Base-by-base conservation (phyloP, 805 yeast species). In the Yamadazyma scolyti region DNA sequence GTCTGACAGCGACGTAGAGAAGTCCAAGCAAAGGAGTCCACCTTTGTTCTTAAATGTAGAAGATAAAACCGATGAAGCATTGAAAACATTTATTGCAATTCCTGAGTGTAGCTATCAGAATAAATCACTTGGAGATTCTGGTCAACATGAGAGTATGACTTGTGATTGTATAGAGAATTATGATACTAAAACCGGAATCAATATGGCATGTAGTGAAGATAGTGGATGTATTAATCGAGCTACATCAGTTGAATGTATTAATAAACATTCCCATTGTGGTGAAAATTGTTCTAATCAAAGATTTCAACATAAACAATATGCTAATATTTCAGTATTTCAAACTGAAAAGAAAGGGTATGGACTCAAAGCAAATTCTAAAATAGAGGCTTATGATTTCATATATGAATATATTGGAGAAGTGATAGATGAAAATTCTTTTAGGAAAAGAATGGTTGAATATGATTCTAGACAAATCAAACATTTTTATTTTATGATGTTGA, bases 371-470 rank as follows among this genome's bases (percentile, higher is more conserved):
- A 68, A 77, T 34, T 56, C 49, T 4, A 66, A 61, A 30, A 65
- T 93, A 9, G 60, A 69, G 10, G 77, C 74, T 13, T 76, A 77
- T 33, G 65, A 75, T n/a, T 88, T 90, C 51, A 74, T 90, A 25
- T 86, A 84, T 58, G 98, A 90, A 60, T 90, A 90, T 59, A 77
- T 84, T 29, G 98, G 98, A 25, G 97, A 90, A 56, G 95, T 90
- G 21, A 82, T 90, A 20, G 89, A 83, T 52, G 94, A 87, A 48
- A 59, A 63, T 12, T 63, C 75, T n/a, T 93, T 89, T 55, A 68
- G 86, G 30, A 66, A 66, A 28, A 71, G 96, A 38, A 83, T 82
- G 82, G 64, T 75, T 24, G 73, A 72, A 25, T 90, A 90, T 55
- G 94, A 83, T 48, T 59, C 65, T 21, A 71, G 71, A 47, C 75